A percentile compares a stretch with the other conserved stretches of the same genome.
These are phyloP conservation scores for Calonectria fujianensis DNA, from an alignment of 2,329 filamentous ascomycete genomes.

Conservation along the genomic window DNA sequence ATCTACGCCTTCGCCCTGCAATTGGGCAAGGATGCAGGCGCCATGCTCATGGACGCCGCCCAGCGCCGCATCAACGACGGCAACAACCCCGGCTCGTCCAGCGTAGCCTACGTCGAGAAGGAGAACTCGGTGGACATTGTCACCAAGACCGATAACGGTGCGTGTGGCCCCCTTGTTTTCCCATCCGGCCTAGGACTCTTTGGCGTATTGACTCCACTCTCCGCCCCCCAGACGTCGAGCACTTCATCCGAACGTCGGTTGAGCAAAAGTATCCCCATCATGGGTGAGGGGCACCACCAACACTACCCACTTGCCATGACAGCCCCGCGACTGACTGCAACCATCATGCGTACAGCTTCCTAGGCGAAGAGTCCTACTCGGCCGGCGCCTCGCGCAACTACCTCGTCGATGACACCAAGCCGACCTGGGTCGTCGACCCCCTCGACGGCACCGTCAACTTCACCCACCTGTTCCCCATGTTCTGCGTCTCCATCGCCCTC, in stretches of 20 bases:
- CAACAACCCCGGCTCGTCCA: constrained; percentile 40
- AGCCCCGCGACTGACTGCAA: constrained; percentile 28
- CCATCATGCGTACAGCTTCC: constrained; percentile 71
- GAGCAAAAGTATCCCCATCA: constrained; percentile 77
- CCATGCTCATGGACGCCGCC: constrained; percentile 79
- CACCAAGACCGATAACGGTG: constrained; percentile 84
- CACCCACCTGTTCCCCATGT: constrained; percentile 87
- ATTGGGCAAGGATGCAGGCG: constrained; percentile 81
- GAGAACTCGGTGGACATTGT: constrained; percentile 86
- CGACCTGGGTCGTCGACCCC: constrained; percentile 87
- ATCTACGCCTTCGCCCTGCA: constrained; percentile 83
- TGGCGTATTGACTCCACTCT: constrained; percentile 34
- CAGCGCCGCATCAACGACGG: constrained; percentile 53
- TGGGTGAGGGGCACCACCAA: constrained; percentile 67
- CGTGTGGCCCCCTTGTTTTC: constrained; percentile 31
- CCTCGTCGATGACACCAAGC: constrained; percentile 73
- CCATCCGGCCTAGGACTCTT: not conserved
- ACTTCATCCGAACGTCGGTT: constrained; percentile 79
- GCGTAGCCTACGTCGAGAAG: constrained; percentile 72
- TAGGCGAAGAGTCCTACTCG: constrained; percentile 86
- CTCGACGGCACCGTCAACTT: constrained; percentile 89
- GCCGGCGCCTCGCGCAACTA: constrained; percentile 80
- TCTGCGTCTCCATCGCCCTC: constrained; percentile 86
- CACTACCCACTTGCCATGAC: not conserved
- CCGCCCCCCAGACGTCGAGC: constrained; percentile 77